Conservation (phyloP, 805 yeast genomes). For the Cyberlindnera samutprakarnensis region DNA sequence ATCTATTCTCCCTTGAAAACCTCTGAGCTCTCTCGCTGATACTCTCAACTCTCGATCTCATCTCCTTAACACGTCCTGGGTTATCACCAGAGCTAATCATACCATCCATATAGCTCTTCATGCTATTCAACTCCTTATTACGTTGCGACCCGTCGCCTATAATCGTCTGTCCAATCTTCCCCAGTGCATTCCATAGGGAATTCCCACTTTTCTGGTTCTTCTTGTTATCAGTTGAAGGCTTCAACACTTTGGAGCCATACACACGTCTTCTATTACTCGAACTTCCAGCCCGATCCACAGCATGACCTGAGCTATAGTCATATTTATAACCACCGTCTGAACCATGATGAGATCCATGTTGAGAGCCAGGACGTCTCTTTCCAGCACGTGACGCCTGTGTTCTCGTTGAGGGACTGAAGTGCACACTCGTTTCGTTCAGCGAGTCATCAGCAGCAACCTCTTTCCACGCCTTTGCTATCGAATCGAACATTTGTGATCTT, state of each 20-base stretch:
- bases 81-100: too few relatives aligned
- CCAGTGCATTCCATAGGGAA: slow-evolving; percentile 13
- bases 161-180: slow-evolving; percentile 15
- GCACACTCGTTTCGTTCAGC: slow-evolving; percentile 7
- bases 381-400: background rate
- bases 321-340: too few relatives aligned
- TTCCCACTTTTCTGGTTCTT: slow-evolving; percentile 7
- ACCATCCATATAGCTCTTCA: slow-evolving; percentile 19
- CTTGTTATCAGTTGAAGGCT: slow-evolving; percentile 10
- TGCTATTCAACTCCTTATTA: slow-evolving; percentile 11
- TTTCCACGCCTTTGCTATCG: slow-evolving; percentile 18
- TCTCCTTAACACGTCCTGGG: slow-evolving; percentile 6
- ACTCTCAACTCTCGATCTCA: slow-evolving; percentile 10
- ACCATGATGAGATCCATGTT: too few relatives aligned
- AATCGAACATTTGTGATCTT: slow-evolving; percentile 19
- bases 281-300: slow-evolving; percentile 2
- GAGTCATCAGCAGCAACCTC: slow-evolving; percentile 15
- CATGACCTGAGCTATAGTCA: slow-evolving; percentile 8
- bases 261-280: slow-evolving; percentile 8
- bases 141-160: slow-evolving; percentile 10
- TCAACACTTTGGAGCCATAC: slow-evolving; percentile 16
- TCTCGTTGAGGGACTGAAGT: slow-evolving; percentile 9
- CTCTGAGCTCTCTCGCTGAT: slow-evolving; percentile 13
- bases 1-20: slow-evolving; percentile 10
- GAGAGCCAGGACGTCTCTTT: slow-evolving; percentile 3